Conservation (phyloP, 83 land plant species). For the Diphasiastrum complanatum region DNA sequence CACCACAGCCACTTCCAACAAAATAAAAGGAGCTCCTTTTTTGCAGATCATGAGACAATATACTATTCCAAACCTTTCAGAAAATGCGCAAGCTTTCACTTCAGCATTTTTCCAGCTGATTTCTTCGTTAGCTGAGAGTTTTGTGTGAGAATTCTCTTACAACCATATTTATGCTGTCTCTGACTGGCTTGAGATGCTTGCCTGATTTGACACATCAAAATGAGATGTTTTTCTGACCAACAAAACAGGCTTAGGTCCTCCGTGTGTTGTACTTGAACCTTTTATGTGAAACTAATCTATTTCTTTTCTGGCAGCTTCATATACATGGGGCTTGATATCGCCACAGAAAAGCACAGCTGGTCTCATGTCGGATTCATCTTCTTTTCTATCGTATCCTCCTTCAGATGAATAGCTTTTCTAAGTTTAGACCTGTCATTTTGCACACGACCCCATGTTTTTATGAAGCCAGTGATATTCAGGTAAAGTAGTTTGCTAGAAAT, state of each 20-base stretch:
- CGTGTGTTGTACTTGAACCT: not conserved
- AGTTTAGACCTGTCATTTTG: too few relatives aligned
- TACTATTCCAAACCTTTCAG: conserved; percentile 77
- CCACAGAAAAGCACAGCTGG: conserved; percentile 96
- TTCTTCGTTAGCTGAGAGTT: conserved; percentile 95
- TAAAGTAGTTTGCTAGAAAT: too few relatives aligned
- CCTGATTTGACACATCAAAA: conserved; percentile 3
- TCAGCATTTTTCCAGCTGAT: conserved; percentile 85
- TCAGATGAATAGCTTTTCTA: too few relatives aligned
- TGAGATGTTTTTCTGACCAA: not conserved
- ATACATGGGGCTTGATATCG: conserved; percentile 98
- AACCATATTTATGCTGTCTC: not conserved
- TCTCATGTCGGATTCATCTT: conserved; percentile 97
- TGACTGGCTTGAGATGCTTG: not conserved
- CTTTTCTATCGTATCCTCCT: conserved; percentile 93
- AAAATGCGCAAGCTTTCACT: conserved; percentile 76
- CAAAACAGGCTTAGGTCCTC: not conserved
- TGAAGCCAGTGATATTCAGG: too few relatives aligned
- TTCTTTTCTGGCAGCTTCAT: conserved; percentile 57
- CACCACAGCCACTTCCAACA: not conserved
- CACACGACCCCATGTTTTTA: too few relatives aligned
- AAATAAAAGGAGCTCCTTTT: too few relatives aligned
- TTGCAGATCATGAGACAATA: conserved; percentile 92
- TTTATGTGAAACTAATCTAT: too few relatives aligned
- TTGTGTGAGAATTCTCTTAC: conserved; percentile 49